Conservation (phyloP, 495 filamentous ascomycete genomes). For the Astrothelium macrocarpum region DNA sequence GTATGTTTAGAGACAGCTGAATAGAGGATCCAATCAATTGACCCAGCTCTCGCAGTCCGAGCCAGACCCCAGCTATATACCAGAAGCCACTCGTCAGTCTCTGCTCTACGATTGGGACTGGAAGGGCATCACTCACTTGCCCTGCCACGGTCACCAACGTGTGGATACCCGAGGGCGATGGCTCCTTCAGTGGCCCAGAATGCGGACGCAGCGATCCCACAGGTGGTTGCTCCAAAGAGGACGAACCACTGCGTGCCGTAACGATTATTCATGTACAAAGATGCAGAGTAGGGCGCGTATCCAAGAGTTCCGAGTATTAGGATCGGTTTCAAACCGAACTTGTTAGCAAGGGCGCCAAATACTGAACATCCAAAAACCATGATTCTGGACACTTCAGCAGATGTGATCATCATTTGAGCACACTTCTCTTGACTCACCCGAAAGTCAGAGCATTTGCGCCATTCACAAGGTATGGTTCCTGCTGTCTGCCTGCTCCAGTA, state of each 20-base stretch:
- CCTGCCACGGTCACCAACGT: slow-evolving; percentile 43
- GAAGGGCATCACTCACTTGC: slow-evolving; percentile 30
- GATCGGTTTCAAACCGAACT: slow-evolving; percentile 43
- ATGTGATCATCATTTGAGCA: not conserved
- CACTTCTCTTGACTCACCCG: slow-evolving; percentile 10
- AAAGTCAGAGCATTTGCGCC: slow-evolving; percentile 50
- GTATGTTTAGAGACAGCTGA: slow-evolving; percentile 44
- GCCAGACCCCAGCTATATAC: slow-evolving; percentile 41
- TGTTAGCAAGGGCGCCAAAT: slow-evolving; percentile 44
- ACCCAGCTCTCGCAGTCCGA: slow-evolving; percentile 47
- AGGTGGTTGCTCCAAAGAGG: slow-evolving; percentile 45
- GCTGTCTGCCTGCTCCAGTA: slow-evolving; percentile 48
- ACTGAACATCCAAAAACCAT: slow-evolving; percentile 49
- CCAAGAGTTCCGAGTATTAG: slow-evolving; percentile 47
- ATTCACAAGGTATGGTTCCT: slow-evolving; percentile 47
- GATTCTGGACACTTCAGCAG: slow-evolving; percentile 18
- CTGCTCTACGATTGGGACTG: not conserved
- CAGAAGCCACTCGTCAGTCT: not conserved
- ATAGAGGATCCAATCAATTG: slow-evolving; percentile 49
- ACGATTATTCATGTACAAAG: slow-evolving; percentile 49
- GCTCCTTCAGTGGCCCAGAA: slow-evolving; percentile 52
- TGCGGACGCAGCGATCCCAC: slow-evolving; percentile 45
- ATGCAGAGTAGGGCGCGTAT: slow-evolving; percentile 47
- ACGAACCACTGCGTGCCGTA: slow-evolving; percentile 50
- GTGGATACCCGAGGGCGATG: slow-evolving; percentile 48